These are phyloP conservation scores for Candida vartiovaarae DNA, from an alignment of 805 yeast genomes.

Conservation along the genomic window DNA sequence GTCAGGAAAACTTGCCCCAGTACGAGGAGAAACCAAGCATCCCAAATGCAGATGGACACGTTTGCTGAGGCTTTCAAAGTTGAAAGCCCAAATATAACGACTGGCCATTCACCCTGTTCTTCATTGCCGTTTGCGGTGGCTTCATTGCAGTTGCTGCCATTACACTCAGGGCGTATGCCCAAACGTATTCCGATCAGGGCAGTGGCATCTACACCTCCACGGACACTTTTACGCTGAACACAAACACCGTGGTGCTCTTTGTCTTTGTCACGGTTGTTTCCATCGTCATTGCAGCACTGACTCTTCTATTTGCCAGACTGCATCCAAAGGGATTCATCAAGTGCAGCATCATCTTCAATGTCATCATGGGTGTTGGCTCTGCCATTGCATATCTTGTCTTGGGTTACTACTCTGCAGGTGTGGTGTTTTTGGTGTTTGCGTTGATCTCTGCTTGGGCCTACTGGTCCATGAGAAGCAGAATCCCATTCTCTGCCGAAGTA, in stretches of 20 bases:
- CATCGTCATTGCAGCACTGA: slow-evolving; percentile 46
- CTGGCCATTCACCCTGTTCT: slow-evolving; percentile 57
- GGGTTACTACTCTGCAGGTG: slow-evolving; percentile 72
- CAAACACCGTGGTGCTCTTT: slow-evolving; percentile 67
- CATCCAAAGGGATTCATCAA: slow-evolving; percentile 63
- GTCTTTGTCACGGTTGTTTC: slow-evolving; percentile 58
- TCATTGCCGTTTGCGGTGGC: slow-evolving; percentile 46
- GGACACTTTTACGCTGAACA: slow-evolving; percentile 57
- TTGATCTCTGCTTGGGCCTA: slow-evolving; percentile 59
- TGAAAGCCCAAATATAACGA: slow-evolving; percentile 64
- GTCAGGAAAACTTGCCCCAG: slow-evolving; percentile 2
- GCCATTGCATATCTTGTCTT: slow-evolving; percentile 65
- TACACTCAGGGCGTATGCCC: slow-evolving; percentile 56
- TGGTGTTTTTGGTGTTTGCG: slow-evolving; percentile 64
- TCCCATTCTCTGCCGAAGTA: slow-evolving; percentile 68
- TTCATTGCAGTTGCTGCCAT: slow-evolving; percentile 66
- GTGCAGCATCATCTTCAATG: slow-evolving; percentile 59
- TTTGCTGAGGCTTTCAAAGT: slow-evolving; percentile 68
- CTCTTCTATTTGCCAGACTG: slow-evolving; percentile 54
- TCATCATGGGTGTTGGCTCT: slow-evolving; percentile 65
- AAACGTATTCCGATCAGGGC: slow-evolving; percentile 50
- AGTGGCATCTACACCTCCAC: slow-evolving; percentile 49
- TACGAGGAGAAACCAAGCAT: slow-evolving; percentile 27
- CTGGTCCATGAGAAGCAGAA: slow-evolving; percentile 64
- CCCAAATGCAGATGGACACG: slow-evolving; percentile 33